phyloP scores from a whole-genome alignment of 129 eudicot genomes.

The Artemisia tridentata region DNA sequence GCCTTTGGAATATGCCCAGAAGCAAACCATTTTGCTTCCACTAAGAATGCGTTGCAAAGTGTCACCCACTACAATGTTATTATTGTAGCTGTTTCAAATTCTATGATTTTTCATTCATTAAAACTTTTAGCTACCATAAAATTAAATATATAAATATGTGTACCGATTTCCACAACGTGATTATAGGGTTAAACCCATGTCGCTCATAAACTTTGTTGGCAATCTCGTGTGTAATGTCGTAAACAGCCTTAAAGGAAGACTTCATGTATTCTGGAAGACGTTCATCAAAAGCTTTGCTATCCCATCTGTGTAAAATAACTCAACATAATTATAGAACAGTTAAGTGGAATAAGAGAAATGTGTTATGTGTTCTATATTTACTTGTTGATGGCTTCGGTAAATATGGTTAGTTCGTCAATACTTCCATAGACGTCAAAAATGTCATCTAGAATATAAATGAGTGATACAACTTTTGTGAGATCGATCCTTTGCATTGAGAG shows the following conservation, averaged over 20 bases:
- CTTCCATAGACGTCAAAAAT: conserved; percentile 61
- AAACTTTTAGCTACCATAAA: not conserved
- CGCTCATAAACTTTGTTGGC: conserved; percentile 18
- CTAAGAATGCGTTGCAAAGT: conserved; percentile 48
- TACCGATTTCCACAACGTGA: conserved; percentile 25
- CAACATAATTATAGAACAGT: not conserved
- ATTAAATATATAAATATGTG: not conserved
- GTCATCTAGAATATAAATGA: conserved; percentile 57
- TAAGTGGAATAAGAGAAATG: not conserved
- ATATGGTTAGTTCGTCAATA: conserved; percentile 30
- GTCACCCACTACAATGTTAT: conserved; percentile 38
- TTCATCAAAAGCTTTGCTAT: conserved; percentile 21
- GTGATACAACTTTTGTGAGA: conserved; percentile 48
- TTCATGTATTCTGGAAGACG: conserved; percentile 53
- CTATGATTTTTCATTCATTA: not conserved
- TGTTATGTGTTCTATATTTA: not conserved
- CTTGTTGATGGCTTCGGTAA: conserved; percentile 50
- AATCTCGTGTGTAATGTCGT: conserved; percentile 40
- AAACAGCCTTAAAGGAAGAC: conserved; percentile 39
- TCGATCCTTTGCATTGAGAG: conserved; percentile 38
- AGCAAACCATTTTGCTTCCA: conserved; percentile 54
- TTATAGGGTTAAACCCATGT: conserved; percentile 49
- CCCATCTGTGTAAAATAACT: conserved; percentile 41
- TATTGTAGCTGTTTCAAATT: not conserved
- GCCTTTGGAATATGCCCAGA: conserved; percentile 36